Evolutionary conservation across 2,329 filamentous ascomycete genomes (phyloP), one percentile per base, ranked within the genome.

Genomic region (Orbilia quercus): DNA sequence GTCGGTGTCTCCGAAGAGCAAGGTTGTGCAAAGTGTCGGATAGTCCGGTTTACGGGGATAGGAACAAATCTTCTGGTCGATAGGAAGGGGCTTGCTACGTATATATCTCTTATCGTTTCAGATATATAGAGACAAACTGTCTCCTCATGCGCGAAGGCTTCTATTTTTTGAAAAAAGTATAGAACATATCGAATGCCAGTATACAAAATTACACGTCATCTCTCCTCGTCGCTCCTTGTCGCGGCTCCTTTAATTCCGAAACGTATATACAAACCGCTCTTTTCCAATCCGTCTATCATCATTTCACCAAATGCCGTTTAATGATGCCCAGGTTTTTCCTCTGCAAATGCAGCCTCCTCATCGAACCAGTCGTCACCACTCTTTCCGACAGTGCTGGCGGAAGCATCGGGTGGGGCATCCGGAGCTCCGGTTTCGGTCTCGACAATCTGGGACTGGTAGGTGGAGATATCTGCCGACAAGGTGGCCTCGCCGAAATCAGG

Each of bases 371-470:
- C 86, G 81, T 89, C 84, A 80, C 88, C 85, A 34, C 83, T 84
- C 51, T 70, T 75, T n/a, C n/a, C n/a, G n/a, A 64, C 62, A 12
- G 50, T 50, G 14, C 34, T 45, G n/a, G 48, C 60, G 84, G 89
- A 83, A 78, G 85, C 83, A 71, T 86, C 82, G 71, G 82, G 83
- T 74, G 89, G 85, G 66, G 86, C 84, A 77, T 84, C 84, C 81
- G 87, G 85, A 76, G 85, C 86, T 74, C 83, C 82, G 78, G 85
- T 84, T 86, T 98, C 94, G 77, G 98, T 89, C 84, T 99, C 95
- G 78, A 97, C 93, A 79, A 89, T 87, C 86, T 96, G 92, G 81
- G 84, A 87, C 87, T 98, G 94, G 87, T 99, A 99, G 81, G 92
- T 89, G 85, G 95, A 90, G 82, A 99, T 84, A 82, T 91, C 94